These are phyloP conservation scores for Naematelia aurantialba DNA, from an alignment of 768 basidiomycete genomes.

Conservation along the genomic window DNA sequence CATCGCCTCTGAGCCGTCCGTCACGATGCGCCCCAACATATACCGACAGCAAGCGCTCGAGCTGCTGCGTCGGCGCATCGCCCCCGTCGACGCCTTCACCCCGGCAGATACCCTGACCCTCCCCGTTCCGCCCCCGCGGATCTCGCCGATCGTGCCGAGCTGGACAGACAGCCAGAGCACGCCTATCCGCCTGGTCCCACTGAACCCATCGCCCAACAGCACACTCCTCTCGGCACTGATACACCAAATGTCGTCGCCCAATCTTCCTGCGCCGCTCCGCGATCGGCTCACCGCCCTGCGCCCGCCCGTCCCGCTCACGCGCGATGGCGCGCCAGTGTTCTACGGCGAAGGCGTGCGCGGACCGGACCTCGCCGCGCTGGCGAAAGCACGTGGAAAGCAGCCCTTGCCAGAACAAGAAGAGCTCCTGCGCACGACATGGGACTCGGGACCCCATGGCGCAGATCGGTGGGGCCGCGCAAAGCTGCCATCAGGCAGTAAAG, in stretches of 20 bases:
- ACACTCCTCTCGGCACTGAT: slow-evolving; percentile 19
- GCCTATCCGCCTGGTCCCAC: slow-evolving; percentile 12
- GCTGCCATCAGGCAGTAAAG: slow-evolving; percentile 37
- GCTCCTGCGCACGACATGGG: slow-evolving; percentile 33
- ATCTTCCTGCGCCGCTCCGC: slow-evolving; percentile 30
- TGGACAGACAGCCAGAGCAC: slow-evolving; percentile 3
- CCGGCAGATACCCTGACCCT: slow-evolving; percentile 23
- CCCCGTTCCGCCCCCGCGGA: slow-evolving; percentile 14
- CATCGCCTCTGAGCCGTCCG: slow-evolving; percentile 29
- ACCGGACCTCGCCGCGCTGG: slow-evolving; percentile 23
- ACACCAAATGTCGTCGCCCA: slow-evolving; percentile 29
- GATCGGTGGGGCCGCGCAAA: slow-evolving; percentile 28
- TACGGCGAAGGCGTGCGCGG: slow-evolving; percentile 36
- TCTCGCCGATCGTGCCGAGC: slow-evolving; percentile 20
- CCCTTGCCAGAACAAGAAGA: slow-evolving; percentile 9
- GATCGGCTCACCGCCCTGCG: slow-evolving; percentile 34
- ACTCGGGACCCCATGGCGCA: slow-evolving; percentile 27
- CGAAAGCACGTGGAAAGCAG: slow-evolving; percentile 32
- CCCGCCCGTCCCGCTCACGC: slow-evolving; percentile 24
- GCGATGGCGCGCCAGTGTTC: slow-evolving; percentile 23
- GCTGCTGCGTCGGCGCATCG: slow-evolving; percentile 21
- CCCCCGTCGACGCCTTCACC: slow-evolving; percentile 22
- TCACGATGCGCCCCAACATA: slow-evolving; percentile 22
- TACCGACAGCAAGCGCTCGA: slow-evolving; percentile 27
- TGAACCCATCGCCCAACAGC: slow-evolving; percentile 23